phyloP scores from a whole-genome alignment of 2,329 filamentous ascomycete species.

The Trichophyton benhamiae region DNA sequence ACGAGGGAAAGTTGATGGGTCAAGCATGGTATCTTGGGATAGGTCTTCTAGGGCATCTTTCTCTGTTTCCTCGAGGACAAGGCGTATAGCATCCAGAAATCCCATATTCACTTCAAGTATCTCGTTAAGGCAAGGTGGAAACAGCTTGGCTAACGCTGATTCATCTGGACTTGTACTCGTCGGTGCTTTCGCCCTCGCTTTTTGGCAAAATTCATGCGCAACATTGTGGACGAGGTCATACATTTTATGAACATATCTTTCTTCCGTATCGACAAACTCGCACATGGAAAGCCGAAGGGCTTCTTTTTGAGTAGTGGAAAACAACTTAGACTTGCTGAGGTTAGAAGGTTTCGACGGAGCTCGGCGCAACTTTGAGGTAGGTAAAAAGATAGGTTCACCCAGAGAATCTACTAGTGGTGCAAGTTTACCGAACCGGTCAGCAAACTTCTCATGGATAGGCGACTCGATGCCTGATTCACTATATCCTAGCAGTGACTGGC shows the following conservation, averaged over 20 bases:
- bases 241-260: slow-evolving; percentile 81
- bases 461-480: slow-evolving; percentile 47
- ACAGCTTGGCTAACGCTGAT: slow-evolving; percentile 61
- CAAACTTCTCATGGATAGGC: slow-evolving; percentile 39
- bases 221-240: slow-evolving; percentile 71
- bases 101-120: slow-evolving; percentile 72
- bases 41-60: slow-evolving; percentile 67
- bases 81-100: slow-evolving; percentile 65
- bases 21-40: slow-evolving; percentile 43
- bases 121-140: slow-evolving; percentile 65
- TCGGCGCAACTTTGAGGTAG: slow-evolving; percentile 69
- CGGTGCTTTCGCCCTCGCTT: slow-evolving; percentile 46
- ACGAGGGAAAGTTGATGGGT: slow-evolving; percentile 37
- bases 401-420: slow-evolving; percentile 64
- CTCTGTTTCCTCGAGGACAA: slow-evolving; percentile 70
- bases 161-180: slow-evolving; percentile 59
- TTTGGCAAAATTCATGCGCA: slow-evolving; percentile 64
- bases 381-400: slow-evolving; percentile 74
- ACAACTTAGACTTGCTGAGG: slow-evolving; percentile 63
- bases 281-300: slow-evolving; percentile 76
- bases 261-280: slow-evolving; percentile 85
- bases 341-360: slow-evolving; percentile 78
- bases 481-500: slow-evolving; percentile 40
- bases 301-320: slow-evolving; percentile 70
- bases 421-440: slow-evolving; percentile 62